Base-by-base conservation (phyloP, 768 basidiomycete genomes). In the Boletus reticuloceps region DNA sequence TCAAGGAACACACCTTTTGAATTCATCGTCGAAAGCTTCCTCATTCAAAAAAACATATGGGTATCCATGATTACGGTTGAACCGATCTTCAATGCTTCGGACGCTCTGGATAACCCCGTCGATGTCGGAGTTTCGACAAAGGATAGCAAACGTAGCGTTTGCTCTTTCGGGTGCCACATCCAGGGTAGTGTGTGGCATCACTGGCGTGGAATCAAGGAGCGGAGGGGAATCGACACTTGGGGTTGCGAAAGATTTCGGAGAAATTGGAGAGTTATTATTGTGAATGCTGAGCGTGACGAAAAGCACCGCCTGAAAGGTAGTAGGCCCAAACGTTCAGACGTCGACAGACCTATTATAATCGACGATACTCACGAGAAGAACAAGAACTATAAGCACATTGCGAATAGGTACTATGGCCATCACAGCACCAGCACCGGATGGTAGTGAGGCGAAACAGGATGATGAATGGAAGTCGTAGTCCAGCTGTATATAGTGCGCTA, bases 41-140 rank as follows among this genome's bases (percentile, higher is more conserved):
- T 89, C 85, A 61, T 87, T 86, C 54, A 88, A 66, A 63, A 88
- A 84, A 10, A 85, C 79, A 66, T 81, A 87, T 1, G 84, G 83
- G 58, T 88, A 88, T 47, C 75, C 68, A 55, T 72, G 78, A 49
- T 75, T 74, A 27, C 74, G 69, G 62, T 88, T 88, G 69, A 86
- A 88, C 9, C 79, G 69, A 53, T 80, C 77, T 61, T 88, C 86
- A 55, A 85, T 63, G 55, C 78, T 75, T 56, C 76, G 76, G 58
- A 86, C 78, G 29, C 79, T 81, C 17, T 70, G 69, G 31, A 82
- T 65, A 4, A 81, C 73, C 5, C 74, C 75, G 2, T 72, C 59
- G 25, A 83, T 53, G 46, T 83, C 81, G 11, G 64, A 69, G 58
- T 83, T 82, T 14, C 79, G 71, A 16, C 75, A 81, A 6, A 88